Base-by-base conservation (phyloP, 2,329 filamentous ascomycete genomes). In the Aspergillus sp. region DNA sequence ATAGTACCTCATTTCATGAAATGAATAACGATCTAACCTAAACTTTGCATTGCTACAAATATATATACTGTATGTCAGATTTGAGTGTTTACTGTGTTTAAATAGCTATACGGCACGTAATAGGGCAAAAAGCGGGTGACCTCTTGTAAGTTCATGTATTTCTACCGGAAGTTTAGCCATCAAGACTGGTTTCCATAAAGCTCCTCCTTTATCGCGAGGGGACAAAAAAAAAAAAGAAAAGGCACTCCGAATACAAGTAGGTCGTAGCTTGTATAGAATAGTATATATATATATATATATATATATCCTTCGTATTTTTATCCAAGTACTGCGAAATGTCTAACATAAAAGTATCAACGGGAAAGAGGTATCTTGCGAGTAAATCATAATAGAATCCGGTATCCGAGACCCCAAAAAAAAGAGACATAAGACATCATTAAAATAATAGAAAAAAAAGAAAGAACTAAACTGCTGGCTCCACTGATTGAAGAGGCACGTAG, bases 401-500 rank as follows among this genome's bases (percentile, higher is more conserved):
- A n/a, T 15, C 43, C 26, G 5, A 48, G n/a, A n/a, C n/a, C n/a
- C n/a, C 12, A 5, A 9, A 51, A 48, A 17, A 49, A 55, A 41
- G 36, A 30, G 36, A 24, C 53, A 55, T 53, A 54, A 39, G 38
- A 41, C 53, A 55, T 44, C 51, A 53, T 45, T 49, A n/a, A 43
- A 49, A 53, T n/a, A n/a, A n/a, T n/a, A n/a, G n/a, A n/a, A 47
- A 42, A 22, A 11, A 22, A 57, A 18, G 30, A 38, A 55, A 41
- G 24, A 59, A 18, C 26, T 48, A 71, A 45, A 67, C 69, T 56
- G 65, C 65, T 36, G 74, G 67, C 54, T 80, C 78, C 11, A 80
- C 75, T 5, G 72, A 76, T 60, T 76, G 74, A 22, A 80, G 65
- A 3, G 78, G 78, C 18, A 80, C 73, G 63, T 80, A 80, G 45